Conservation (phyloP, 148 eudicot genomes). For the Fagopyrum homotropicum region DNA sequence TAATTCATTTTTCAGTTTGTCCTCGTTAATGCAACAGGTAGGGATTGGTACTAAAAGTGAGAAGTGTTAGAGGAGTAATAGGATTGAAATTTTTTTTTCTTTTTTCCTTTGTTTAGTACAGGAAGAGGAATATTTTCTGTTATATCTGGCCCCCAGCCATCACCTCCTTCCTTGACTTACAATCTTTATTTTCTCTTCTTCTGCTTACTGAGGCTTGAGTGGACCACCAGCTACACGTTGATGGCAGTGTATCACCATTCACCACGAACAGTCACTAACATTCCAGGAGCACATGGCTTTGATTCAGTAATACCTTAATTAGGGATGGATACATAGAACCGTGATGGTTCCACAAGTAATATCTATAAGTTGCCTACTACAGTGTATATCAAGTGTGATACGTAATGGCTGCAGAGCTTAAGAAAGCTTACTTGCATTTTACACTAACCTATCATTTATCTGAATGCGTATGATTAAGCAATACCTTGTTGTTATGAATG, state of each 20-base stretch:
- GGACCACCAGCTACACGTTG: neutral
- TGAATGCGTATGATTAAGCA: neutral
- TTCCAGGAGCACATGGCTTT: too few relatives aligned
- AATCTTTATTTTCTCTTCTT: neutral
- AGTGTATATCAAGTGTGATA: neutral
- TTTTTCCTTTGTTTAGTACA: neutral
- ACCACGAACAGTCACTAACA: neutral
- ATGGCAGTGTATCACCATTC: neutral
- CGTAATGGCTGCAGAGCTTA: neutral
- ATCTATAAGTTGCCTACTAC: neutral
- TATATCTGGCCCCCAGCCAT: neutral
- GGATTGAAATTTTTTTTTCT: neutral
- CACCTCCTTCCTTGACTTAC: neutral
- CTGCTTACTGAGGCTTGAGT: neutral
- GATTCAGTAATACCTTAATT: neutral
- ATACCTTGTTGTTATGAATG: neutral
- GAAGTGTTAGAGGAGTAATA: neutral
- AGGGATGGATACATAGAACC: neutral
- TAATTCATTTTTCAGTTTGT: too few relatives aligned
- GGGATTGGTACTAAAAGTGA: neutral
- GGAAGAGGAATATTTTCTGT: neutral
- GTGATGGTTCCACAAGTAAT: neutral
- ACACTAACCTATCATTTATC: neutral
- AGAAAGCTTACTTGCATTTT: neutral
- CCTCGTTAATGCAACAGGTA: neutral